Percentiles rank a stretch among this genome's conserved stretches.
These are phyloP conservation scores for Kwoniella bestiolae DNA, from an alignment of 768 basidiomycete species.

Conservation along the genomic window DNA sequence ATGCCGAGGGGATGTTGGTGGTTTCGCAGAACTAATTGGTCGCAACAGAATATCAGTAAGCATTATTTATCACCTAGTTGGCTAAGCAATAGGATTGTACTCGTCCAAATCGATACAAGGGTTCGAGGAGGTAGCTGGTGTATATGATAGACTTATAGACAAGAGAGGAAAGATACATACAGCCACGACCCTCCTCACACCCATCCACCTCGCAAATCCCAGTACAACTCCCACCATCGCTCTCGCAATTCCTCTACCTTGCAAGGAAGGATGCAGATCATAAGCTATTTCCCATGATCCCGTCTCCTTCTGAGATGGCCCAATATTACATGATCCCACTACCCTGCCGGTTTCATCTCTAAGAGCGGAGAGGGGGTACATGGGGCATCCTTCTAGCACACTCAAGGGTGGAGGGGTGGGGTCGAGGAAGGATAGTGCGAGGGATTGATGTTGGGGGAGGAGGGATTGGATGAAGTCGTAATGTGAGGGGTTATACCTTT, in stretches of 20 bases:
- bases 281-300: slow-evolving; percentile 22
- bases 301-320: not conserved
- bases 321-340: slow-evolving; percentile 5
- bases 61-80: not conserved
- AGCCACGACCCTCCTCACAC: slow-evolving; percentile 14
- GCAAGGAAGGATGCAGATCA: slow-evolving; percentile 19
- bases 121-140: not conserved
- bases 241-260: slow-evolving; percentile 20
- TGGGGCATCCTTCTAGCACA: not conserved
- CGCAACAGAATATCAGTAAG: not conserved
- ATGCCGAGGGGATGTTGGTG: slow-evolving; percentile 15
- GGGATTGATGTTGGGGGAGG: not conserved
- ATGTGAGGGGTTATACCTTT: not conserved
- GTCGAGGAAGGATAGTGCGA: not conserved
- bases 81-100: no score
- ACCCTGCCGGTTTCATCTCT: slow-evolving; percentile 1
- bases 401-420: not conserved
- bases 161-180: slow-evolving; percentile 7
- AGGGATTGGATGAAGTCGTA: slow-evolving; percentile 5
- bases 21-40: slow-evolving; percentile 12
- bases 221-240: slow-evolving; percentile 8
- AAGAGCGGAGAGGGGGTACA: slow-evolving; percentile 8
- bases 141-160: no score
- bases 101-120: no score
- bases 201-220: slow-evolving; percentile 1